Base-by-base conservation (phyloP, 306 rosid species). In the Potentilla sterilis region DNA sequence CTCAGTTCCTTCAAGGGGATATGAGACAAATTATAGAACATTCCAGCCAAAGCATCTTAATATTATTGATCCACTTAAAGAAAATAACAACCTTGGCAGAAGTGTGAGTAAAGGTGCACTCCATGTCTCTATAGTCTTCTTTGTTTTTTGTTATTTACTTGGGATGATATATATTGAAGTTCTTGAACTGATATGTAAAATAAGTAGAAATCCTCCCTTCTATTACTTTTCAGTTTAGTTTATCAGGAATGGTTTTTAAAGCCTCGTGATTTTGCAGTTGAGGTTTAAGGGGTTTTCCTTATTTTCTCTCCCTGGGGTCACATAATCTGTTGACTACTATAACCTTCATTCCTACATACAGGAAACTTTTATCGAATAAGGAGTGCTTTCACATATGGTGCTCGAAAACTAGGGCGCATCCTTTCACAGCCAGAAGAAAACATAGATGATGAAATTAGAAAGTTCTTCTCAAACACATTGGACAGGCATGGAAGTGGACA, bases 21-120 rank as follows among this genome's bases (percentile, higher is more conserved):
- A 67, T 63, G 97, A 91, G 69, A 75, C 85, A 70, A 84, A 83
- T 70, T 44, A 76, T 67, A 87, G 90, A 65, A 80, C 87, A 55
- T 91, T 93, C 86, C 84, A 87, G 64, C 89, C 69, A 55, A 93
- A 93, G 83, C 94, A 91, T 87, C 89, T 93, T 66, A 93, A 93
- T 82, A 93, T 93, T 64, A 84, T 93, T 70, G 98, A 93, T 86
- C 98, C 98, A 35, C 88, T 93, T 48, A 93, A 91, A 85, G 96
- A 89, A 80, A 91, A 91, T 85, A 93, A 93, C 89, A 93, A 93
- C 79, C 98, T 93, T 81, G 98, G 98, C 64, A 97, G 98, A 70
- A 91, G 98, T 85, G 97, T 93, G 70, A 93, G 84, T 84, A 91
- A 78, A 88, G 98, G 98, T 91, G 85, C 38, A 40, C 32, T 49